These are phyloP conservation scores for Coemansia sp. DNA, from an alignment of 192 early-diverging fungal genomes.

Conservation along the genomic window DNA sequence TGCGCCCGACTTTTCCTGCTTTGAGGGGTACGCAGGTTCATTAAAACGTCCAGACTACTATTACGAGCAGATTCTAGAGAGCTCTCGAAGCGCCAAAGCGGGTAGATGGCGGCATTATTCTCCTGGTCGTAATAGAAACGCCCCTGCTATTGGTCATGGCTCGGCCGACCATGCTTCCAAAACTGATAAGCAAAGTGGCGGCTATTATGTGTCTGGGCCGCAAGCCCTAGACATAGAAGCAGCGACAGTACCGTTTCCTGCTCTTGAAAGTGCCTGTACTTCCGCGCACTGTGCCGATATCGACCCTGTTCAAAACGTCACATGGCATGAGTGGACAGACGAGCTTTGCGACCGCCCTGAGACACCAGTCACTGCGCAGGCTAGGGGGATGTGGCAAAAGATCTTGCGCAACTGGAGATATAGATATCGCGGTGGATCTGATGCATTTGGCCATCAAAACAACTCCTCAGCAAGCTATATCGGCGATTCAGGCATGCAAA, in stretches of 20 bases:
- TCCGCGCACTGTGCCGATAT: not conserved
- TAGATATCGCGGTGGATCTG: conserved; percentile 5
- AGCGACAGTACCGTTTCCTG: not conserved
- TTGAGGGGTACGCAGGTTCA: conserved; percentile 16
- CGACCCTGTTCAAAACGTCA: conserved; percentile 1
- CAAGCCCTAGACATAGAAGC: not conserved
- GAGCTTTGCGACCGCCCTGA: conserved; percentile 2
- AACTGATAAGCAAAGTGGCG: too few relatives aligned
- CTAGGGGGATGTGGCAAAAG: conserved; percentile 28
- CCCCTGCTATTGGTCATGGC: not conserved
- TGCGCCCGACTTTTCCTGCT: conserved; percentile 15
- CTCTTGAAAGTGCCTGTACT: not conserved
- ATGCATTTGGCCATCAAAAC: conserved; percentile 3
- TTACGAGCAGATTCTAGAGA: conserved; percentile 31
- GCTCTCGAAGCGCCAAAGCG: conserved; percentile 31
- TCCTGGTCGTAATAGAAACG: not conserved
- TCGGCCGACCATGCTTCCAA: not conserved
- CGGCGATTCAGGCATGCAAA: conserved; percentile 10
- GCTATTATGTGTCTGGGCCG: not conserved
- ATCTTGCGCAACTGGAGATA: conserved; percentile 22
- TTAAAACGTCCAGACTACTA: conserved; percentile 29
- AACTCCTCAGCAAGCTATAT: conserved; percentile 19
- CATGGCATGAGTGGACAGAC: conserved; percentile 37
- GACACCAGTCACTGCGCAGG: conserved; percentile 15
- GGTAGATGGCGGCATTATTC: conserved; percentile 18